Evolutionary conservation across 2,329 filamentous ascomycete genomes (phyloP).

Genomic region (Penicillium sp.): DNA sequence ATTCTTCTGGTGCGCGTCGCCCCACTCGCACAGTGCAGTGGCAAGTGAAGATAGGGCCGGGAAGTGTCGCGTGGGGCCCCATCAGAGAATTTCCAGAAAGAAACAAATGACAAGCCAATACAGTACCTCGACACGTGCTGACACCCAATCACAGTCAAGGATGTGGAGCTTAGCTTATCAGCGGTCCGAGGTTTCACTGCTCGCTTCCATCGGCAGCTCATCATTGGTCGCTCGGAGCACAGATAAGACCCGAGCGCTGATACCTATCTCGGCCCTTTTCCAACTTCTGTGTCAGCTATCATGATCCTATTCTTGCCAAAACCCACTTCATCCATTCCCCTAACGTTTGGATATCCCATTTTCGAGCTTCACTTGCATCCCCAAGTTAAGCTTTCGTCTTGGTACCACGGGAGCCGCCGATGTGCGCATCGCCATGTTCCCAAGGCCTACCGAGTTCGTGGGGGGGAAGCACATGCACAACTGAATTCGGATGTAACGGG

Average conservation of each 20-base stretch:
- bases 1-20: constrained; percentile 16
- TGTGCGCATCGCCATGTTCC: constrained; percentile 4
- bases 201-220: constrained; percentile 9
- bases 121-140: rapidly evolving
- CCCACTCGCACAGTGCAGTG: constrained; percentile 17
- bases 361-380: not conserved
- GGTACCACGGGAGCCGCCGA: constrained; percentile 15
- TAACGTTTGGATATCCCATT: not conserved
- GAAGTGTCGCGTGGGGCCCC: constrained; percentile 17
- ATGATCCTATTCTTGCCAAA: not conserved
- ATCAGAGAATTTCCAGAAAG: constrained; percentile 17
- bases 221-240: constrained; percentile 11
- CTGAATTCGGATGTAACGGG: not conserved
- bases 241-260: constrained; percentile 16
- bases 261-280: not conserved
- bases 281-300: not conserved
- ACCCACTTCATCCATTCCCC: not conserved
- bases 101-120: constrained; percentile 27
- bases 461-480: not conserved
- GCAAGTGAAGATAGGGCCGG: constrained; percentile 15
- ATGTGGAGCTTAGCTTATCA: constrained; percentile 18
- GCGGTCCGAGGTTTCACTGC: constrained; percentile 9
- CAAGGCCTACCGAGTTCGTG: constrained; percentile 2
- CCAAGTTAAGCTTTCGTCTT: constrained; percentile 5
- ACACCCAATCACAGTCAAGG: not conserved